Base-by-base conservation (phyloP, 2,329 filamentous ascomycete genomes). In the Aspergillus calidoustus region DNA sequence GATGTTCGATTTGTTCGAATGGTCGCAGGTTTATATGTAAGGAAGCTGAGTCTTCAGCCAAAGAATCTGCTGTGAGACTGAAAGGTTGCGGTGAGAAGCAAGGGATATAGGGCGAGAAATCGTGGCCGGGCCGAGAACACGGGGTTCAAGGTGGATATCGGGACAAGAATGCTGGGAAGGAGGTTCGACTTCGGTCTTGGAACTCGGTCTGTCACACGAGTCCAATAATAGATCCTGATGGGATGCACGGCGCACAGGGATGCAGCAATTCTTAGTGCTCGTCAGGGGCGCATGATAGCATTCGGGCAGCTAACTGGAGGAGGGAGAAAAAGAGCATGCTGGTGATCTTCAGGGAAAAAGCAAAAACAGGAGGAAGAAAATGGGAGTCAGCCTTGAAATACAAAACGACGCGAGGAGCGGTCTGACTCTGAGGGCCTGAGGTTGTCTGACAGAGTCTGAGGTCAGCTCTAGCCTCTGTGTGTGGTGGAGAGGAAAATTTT, bases 271-370 rank as follows among this genome's bases (percentile, higher is more conserved):
- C 49, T 63, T 64, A 64, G 58, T 59, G 63, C 57, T 64, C 59
- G 55, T 64, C 60, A 64, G 58, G 57, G 60, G 59, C 65, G 68
- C 68, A 69, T 69, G 68, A 64, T 57, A 54, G 52, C 53, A 66
- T 38, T 47, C 58, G 56, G n/a, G 60, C 47, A 61, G 68, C 53
- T 69, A 60, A 69, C 51, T 69, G 67, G 67, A 63, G 50, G 62
- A 62, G 47, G 59, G 30, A 28, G 56, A 50, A 49, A 63, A 58
- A 46, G 60, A 62, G 58, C 49, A 66, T 59, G 55, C 50, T 56
- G 51, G 56, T 58, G 49, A 49, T 53, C 30, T 57, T 49, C 22
- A 47, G 46, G 17, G 30, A 53, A 47, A 47, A 44, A 49, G 57
- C 47, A 54, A 52, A 50, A 57, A 48, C 31, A 19, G 41, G 41